Percentiles rank a stretch among this genome's conserved stretches.
These are phyloP conservation scores for Aureobasidium sp. DNA, from an alignment of 2,329 filamentous ascomycete genomes.

Conservation along the genomic window DNA sequence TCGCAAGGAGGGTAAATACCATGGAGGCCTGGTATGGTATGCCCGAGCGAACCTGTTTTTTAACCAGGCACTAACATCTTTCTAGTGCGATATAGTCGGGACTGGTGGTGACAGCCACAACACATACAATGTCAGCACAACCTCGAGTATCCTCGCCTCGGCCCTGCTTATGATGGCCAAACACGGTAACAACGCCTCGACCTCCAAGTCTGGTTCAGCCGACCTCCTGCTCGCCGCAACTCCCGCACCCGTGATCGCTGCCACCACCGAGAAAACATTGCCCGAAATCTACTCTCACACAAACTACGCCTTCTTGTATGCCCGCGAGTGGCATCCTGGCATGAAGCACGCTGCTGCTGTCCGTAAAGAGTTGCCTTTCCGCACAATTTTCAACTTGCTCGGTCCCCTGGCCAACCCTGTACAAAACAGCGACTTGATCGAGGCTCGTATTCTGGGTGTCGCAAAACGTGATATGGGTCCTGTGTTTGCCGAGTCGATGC, in stretches of 20 bases:
- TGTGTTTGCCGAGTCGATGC: constrained; percentile 80
- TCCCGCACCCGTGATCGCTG: constrained; percentile 63
- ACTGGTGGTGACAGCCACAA: constrained; percentile 95
- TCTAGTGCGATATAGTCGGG: constrained; percentile 83
- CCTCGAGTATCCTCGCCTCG: constrained; percentile 84
- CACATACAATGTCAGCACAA: constrained; percentile 97
- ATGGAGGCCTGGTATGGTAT: constrained; percentile 68
- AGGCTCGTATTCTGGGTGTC: constrained; percentile 89
- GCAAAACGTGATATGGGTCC: constrained; percentile 79
- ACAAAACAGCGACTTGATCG: constrained; percentile 62
- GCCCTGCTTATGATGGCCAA: constrained; percentile 81
- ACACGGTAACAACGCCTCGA: constrained; percentile 92
- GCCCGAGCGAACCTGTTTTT: not conserved
- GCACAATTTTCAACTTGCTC: constrained; percentile 96
- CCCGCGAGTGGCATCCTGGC: constrained; percentile 90
- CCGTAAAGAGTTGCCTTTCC: constrained; percentile 80
- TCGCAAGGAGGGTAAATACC: constrained; percentile 64
- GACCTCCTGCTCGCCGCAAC: constrained; percentile 74
- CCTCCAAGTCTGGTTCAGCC: constrained; percentile 90
- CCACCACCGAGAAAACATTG: constrained; percentile 66
- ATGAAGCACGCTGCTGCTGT: constrained; percentile 85
- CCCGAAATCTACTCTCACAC: constrained; percentile 65
- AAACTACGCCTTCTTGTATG: constrained; percentile 94
- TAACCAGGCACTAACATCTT: not conserved
- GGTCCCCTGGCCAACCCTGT: constrained; percentile 89